Percentiles rank a stretch among this genome's conserved stretches.
Evolutionary conservation across 345 rosid genomes (phyloP).

Genomic region (Limnanthes douglasii): DNA sequence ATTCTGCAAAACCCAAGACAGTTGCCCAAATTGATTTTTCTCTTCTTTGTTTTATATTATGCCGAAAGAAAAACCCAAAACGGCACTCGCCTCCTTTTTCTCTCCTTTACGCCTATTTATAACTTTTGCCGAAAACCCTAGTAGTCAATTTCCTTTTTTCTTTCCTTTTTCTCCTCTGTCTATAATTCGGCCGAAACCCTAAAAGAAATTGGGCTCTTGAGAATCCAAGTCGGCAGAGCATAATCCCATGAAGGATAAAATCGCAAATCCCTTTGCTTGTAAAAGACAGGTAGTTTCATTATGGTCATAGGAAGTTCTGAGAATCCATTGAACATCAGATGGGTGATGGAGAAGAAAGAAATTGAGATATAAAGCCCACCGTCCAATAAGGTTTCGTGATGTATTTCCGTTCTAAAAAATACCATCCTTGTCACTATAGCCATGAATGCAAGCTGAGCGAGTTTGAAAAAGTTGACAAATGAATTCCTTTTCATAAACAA

Average conservation of each 20-base stretch:
- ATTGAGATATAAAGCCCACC: slow-evolving; percentile 49
- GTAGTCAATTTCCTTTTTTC: too few relatives aligned
- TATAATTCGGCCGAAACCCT: too few relatives aligned
- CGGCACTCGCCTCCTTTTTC: too few relatives aligned
- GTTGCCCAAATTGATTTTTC: too few relatives aligned
- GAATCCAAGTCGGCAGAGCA: slow-evolving; percentile 71
- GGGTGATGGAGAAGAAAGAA: slow-evolving; percentile 32
- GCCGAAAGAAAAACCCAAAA: too few relatives aligned
- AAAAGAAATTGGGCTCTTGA: slow-evolving; percentile 53
- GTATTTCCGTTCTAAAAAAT: slow-evolving; percentile 52
- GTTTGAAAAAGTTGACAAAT: slow-evolving; percentile 33
- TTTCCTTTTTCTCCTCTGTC: too few relatives aligned
- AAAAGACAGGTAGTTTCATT: slow-evolving; percentile 70
- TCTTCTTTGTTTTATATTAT: too few relatives aligned
- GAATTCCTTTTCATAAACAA: slow-evolving; percentile 36
- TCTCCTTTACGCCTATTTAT: too few relatives aligned
- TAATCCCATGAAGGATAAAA: slow-evolving; percentile 80
- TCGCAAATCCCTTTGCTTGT: slow-evolving; percentile 61
- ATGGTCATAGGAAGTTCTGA: slow-evolving; percentile 68
- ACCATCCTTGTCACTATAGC: slow-evolving; percentile 26
- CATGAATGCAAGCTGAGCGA: slow-evolving; percentile 25
- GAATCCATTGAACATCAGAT: slow-evolving; percentile 53
- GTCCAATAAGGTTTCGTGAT: slow-evolving; percentile 16
- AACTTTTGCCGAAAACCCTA: too few relatives aligned
- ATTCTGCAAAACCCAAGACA: too few relatives aligned